Base-by-base conservation (phyloP, 768 basidiomycete genomes). In the Leccinum incarnatum region DNA sequence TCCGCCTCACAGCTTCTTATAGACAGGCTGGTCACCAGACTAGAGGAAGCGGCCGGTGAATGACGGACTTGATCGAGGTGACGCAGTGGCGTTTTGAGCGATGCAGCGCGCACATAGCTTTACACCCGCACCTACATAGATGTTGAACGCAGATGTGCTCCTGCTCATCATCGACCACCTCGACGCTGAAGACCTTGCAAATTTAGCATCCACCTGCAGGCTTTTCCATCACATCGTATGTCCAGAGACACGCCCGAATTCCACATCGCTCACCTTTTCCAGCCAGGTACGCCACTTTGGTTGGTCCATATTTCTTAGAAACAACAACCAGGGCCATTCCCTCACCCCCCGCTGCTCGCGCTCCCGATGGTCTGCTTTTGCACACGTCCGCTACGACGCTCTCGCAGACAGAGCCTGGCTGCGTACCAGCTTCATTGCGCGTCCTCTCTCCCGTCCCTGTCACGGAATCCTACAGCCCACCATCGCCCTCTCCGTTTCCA, bases 361-460 rank as follows among this genome's bases (percentile, higher is more conserved):
- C 25, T 62, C 68, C 1, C 56, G 58, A 12, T 86, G 86, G 85
- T 71, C 75, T 15, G 61, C 81, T 15, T 71, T 73, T 45, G 69
- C 60, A 2, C 76, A 77, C 58, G 80, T 79, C 2, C 78, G 76
- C 51, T 85, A 87, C 61, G 75, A 88, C 62, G 67, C 71, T n/a
- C 67, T 82, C 8, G 68, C 79, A 5, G 87, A 89, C 66, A 60
- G 65, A 3, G 75, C 80, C 10, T 91, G 89, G 89, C 61, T 72
- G 2, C 68, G 63, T 21, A 67, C 69, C 45, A 65, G 74, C 48
- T 88, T 88, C 58, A 72, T 88, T 21, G 87, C 87, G 3, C 81
- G 86, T 2, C 88, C 87, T 2, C 76, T 91, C 9, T 82, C 85
- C 21, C 74, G 75, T 25, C 78, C 80, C 10, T 91, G 88, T 88